Base-by-base conservation (phyloP, 2,329 filamentous ascomycete genomes). In the Tolypocladium tropicale region DNA sequence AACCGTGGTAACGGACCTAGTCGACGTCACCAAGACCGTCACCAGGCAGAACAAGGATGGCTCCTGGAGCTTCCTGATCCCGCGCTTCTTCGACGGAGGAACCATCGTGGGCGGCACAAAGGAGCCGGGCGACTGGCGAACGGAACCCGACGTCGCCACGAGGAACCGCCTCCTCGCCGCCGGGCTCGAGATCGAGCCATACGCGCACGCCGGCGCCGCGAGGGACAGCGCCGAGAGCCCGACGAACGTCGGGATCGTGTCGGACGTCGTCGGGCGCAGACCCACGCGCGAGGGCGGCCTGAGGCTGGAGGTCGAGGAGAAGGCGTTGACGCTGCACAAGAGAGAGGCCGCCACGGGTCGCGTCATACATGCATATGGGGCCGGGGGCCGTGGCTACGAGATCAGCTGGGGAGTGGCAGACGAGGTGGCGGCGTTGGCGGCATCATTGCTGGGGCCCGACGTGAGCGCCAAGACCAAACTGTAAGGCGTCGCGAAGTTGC, bases 21-120 rank as follows among this genome's bases (percentile, higher is more conserved):
- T 62, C 1, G 63, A 65, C 3, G 68, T 67, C 0, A 65, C 66
- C 0, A 68, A 66, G 36, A 72, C 70, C 0, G 73, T 88, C 23
- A 88, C 85, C 3, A 75, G 79, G 30, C 82, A 88, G 61, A 80
- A 82, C 62, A 74, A 74, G 0, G 83, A 87, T 64, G 84, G 84
- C 2, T 75, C 72, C 14, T 85, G 82, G 81, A 76, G 76, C 2
- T 86, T 86, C 62, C 77, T 78, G 53, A 79, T 87, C 32, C 82
- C 84, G 2, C 77, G 84, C 2, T 79, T 78, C 49, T 77, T 82
- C 30, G 72, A 78, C 32, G 83, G 83, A 4, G 84, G 84, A 2
- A 86, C 84, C 0, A 73, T 86, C 46, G 79, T 86, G 34, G 84
- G 84, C 14, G 83, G 83, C 0, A 87, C 83, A 21, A 86, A 84